Conservation (phyloP, 1,139 yeast species). For the Suhomyces guaymorum region DNA sequence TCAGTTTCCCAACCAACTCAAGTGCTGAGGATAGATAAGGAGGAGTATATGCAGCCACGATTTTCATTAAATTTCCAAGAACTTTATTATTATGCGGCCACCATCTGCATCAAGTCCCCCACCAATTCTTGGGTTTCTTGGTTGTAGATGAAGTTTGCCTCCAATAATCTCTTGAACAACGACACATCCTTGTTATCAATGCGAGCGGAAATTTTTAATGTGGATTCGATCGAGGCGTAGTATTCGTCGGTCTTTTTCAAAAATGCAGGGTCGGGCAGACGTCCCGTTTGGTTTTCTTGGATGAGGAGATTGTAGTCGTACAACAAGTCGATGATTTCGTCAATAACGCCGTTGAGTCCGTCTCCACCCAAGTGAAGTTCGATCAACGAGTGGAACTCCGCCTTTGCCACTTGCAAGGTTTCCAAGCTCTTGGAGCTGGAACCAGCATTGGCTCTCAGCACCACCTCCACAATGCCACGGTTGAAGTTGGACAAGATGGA, state of each 20-base stretch:
- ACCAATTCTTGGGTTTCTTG: conserved; percentile 9
- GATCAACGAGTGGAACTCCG: conserved; percentile 11
- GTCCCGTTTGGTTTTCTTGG: conserved; percentile 13
- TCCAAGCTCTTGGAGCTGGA: conserved; percentile 9
- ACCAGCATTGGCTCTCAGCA: conserved; percentile 2
- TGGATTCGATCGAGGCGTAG: conserved; percentile 11
- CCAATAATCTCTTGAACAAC: conserved; percentile 11
- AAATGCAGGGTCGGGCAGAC: conserved; percentile 5
- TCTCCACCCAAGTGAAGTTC: conserved; percentile 17
- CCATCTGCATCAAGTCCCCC: conserved; percentile 3
- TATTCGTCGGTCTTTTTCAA: conserved; percentile 4
- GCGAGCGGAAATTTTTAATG: conserved; percentile 9
- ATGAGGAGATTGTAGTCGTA: conserved; percentile 19
- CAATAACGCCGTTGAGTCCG: conserved; percentile 15
- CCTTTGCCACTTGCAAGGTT: conserved; percentile 13
- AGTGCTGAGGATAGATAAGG: too few species aligned
- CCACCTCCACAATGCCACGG: conserved; percentile 9
- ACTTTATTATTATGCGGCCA: conserved; percentile 1
- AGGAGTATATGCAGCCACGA: too few species aligned
- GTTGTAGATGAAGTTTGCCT: conserved; percentile 12
- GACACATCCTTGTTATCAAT: conserved; percentile 12
- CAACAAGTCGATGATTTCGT: conserved; percentile 18
- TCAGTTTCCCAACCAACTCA: too few species aligned
- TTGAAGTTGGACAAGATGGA: conserved; percentile 15
- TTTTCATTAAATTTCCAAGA: too few species aligned